phyloP scores from a whole-genome alignment of 768 basidiomycete genomes.

The Goffeauzyma gilvescens region DNA sequence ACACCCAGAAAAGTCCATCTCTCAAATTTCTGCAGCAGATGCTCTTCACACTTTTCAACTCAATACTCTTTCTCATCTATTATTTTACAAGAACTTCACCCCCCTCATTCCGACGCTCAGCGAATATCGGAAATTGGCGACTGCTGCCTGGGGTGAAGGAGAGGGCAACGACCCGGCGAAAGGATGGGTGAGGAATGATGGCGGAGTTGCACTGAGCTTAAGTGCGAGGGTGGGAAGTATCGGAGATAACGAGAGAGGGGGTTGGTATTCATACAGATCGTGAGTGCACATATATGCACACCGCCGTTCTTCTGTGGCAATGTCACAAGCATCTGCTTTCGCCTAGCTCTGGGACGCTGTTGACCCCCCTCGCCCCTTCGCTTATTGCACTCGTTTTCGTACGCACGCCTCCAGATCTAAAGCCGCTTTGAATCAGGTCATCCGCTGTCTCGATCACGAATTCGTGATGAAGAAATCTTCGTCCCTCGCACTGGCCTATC shows the following conservation, averaged over 20 bases:
- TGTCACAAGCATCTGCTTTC: no score
- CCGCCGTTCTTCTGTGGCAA: no score
- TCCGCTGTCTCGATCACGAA: constrained; percentile 33
- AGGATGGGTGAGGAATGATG: constrained; percentile 19
- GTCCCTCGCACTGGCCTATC: constrained; percentile 28
- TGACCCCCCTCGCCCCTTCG: no score
- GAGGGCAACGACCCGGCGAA: constrained; percentile 25
- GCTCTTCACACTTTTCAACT: constrained; percentile 32
- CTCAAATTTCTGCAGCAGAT: constrained; percentile 20
- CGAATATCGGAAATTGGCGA: constrained; percentile 14
- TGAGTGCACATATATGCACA: constrained; percentile 17
- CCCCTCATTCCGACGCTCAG: constrained; percentile 32
- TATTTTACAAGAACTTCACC: constrained; percentile 35
- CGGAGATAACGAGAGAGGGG: constrained; percentile 33
- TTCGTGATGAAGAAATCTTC: constrained; percentile 29
- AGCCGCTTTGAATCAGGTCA: constrained; percentile 34
- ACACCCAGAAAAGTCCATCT: constrained; percentile 34
- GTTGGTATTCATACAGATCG: constrained; percentile 30
- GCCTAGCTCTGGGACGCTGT: no score
- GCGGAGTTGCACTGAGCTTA: constrained; percentile 30
- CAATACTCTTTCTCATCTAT: constrained; percentile 35
- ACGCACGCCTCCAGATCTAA: no score
- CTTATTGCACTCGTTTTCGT: no score
- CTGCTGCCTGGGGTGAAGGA: constrained; percentile 8
- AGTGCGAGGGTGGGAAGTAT: constrained; percentile 35